Percentiles rank a stretch among this genome's conserved stretches.
Conservation (phyloP, 768 basidiomycete species). For the Pleurotus sapidus region DNA sequence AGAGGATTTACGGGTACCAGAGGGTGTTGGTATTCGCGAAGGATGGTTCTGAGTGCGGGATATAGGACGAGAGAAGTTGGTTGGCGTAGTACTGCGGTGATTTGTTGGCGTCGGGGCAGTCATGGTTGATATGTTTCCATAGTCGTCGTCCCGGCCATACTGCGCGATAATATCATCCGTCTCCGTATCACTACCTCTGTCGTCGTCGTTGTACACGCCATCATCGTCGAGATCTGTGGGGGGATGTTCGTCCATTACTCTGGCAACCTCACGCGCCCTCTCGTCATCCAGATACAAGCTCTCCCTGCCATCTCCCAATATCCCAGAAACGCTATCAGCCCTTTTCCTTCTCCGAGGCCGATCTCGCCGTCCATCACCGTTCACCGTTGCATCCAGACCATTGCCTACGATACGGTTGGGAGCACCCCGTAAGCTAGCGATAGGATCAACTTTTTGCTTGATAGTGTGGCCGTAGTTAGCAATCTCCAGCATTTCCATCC, state of each 20-base stretch:
- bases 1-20: conserved; percentile 36
- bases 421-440: conserved; percentile 18
- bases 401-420: conserved; percentile 10
- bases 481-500: conserved; percentile 85
- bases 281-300: conserved; percentile 62
- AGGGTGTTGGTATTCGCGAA: conserved; percentile 39
- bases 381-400: conserved; percentile 14
- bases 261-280: conserved; percentile 31
- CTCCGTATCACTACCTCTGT: conserved; percentile 18
- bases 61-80: conserved; percentile 24
- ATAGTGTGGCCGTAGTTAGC: conserved; percentile 78
- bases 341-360: conserved; percentile 43
- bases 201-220: conserved; percentile 36
- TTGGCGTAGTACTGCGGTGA: conserved; percentile 37
- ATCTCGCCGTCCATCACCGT: conserved; percentile 19
- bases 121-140: conserved; percentile 17
- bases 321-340: conserved; percentile 62
- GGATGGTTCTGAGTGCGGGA: conserved; percentile 28
- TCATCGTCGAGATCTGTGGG: conserved; percentile 72
- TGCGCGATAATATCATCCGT: conserved; percentile 15
- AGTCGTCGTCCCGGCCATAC: conserved; percentile 9
- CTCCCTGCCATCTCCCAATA: conserved; percentile 60
- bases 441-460: conserved; percentile 23
- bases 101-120: conserved; percentile 20
- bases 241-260: conserved; percentile 74